Evolutionary conservation across 345 rosid species (phyloP), one percentile per base, ranked within the genome.

Genomic region (Ailanthus altissimus): DNA sequence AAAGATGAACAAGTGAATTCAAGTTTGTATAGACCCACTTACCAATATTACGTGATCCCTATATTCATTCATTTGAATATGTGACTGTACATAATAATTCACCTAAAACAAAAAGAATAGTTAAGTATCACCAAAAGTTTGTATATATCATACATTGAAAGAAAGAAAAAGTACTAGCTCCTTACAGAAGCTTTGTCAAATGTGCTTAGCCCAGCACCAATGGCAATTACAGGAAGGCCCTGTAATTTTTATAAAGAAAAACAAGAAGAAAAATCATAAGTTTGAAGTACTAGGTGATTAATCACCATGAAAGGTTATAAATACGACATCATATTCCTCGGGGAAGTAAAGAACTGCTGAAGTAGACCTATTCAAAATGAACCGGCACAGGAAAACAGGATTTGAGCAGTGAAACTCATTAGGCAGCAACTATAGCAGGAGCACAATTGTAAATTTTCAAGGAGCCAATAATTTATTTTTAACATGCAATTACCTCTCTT

Each of bases 11-110:
- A 63, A 64, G 25, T 54, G 25, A 62, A 36, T 42, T 75, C 67
- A 53, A 40, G 23, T 32, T 21, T 50, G 47, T 8, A 38, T 60
- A 66, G 63, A 50, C 49, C 59, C 47, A 71, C 88, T 79, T 77
- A 96, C 99, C 98, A 94, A 87, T 53, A 97, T 54, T 6, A 97
- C 90, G 62, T 97, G 94, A 78, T 97, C 99, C 66, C 99, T 86
- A 67, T 92, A 94, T 84, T 97, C 99, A 69, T 97, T 97, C 86
- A 97, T 86, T 84, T 97, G 99, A 85, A 97, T 97, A 81, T 97
- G 99, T 15, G 99, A 97, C 83, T 94, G 97, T 73, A 90, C 86
- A 86, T 96, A 96, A 84, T 87, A 90, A 77, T 96, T 82, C 79
- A 89, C 94, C 99, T 96, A 82, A 43, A 78, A 62, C 56, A 65